These are phyloP conservation scores for Boletus subluridellus DNA, from an alignment of 1,284 basidiomycete genomes.

Conservation along the genomic window DNA sequence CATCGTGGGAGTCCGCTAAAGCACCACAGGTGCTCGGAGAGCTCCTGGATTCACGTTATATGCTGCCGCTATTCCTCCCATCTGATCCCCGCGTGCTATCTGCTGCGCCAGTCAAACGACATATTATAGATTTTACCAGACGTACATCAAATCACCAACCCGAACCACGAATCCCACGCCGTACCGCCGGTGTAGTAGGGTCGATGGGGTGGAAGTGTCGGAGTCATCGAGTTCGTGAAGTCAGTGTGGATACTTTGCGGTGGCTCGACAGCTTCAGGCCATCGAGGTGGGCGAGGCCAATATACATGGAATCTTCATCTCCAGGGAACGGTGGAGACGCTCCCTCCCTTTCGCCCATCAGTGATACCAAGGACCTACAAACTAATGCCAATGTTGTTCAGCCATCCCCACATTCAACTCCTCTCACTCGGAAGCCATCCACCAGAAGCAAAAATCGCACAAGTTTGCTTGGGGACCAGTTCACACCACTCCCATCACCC, in stretches of 20 bases:
- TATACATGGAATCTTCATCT: conserved; percentile 37
- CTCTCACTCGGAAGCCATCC: conserved; percentile 65
- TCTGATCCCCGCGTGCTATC: conserved; percentile 73
- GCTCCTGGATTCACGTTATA: conserved; percentile 84
- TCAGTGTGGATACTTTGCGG: conserved; percentile 55
- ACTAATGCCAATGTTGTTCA: conserved; percentile 39
- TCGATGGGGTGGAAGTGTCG: conserved; percentile 56
- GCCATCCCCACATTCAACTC: conserved; percentile 49
- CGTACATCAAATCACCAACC: conserved; percentile 29
- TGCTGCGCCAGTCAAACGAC: conserved; percentile 55
- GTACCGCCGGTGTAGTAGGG: conserved; percentile 36
- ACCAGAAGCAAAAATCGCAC: conserved; percentile 52
- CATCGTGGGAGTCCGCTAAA: conserved; percentile 70
- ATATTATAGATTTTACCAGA: conserved; percentile 35
- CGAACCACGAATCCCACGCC: conserved; percentile 40
- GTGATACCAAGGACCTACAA: conserved; percentile 26
- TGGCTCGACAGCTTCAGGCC: conserved; percentile 63
- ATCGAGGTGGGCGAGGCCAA: conserved; percentile 35
- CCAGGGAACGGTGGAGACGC: conserved; percentile 39
- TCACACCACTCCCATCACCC: conserved; percentile 21
- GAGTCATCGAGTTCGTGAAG: conserved; percentile 57
- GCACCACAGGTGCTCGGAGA: conserved; percentile 83
- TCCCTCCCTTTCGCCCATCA: conserved; percentile 16
- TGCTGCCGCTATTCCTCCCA: conserved; percentile 87
- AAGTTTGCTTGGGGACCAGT: conserved; percentile 42